Percentiles rank a stretch among this genome's conserved stretches.
Conservation (phyloP, 257 asterid genomes). For the Capsicum pubescens region DNA sequence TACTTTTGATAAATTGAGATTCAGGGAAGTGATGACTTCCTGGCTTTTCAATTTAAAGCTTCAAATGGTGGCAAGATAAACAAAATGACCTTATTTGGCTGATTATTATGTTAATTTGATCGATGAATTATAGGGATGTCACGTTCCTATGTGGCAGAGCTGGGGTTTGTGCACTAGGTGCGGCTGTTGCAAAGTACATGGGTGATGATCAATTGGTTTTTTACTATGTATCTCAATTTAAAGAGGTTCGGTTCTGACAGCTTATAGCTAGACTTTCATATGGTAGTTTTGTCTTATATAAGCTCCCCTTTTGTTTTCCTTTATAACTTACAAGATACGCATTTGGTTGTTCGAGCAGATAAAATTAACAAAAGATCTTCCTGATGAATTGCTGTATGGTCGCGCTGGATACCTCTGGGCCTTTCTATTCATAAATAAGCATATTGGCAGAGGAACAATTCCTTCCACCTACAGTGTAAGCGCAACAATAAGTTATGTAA, state of each 20-base stretch:
- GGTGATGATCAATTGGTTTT: constrained; percentile 49
- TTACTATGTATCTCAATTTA: constrained; percentile 57
- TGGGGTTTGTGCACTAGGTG: constrained; percentile 80
- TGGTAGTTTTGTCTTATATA: background rate
- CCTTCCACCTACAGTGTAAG: constrained; percentile 57
- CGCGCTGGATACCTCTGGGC: constrained; percentile 80
- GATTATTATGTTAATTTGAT: constrained; percentile 17
- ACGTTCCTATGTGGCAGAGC: constrained; percentile 72
- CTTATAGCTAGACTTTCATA: constrained; percentile 12
- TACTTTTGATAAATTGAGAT: background rate
- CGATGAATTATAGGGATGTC: constrained; percentile 56
- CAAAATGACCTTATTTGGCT: background rate
- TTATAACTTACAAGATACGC: background rate
- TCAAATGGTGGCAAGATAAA: background rate
- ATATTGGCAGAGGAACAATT: constrained; percentile 57
- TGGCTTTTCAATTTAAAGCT: background rate
- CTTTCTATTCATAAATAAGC: constrained; percentile 60
- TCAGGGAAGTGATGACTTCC: background rate
- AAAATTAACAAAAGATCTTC: constrained; percentile 54
- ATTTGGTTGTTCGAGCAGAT: constrained; percentile 50
- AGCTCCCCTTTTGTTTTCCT: background rate
- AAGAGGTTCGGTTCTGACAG: constrained; percentile 48
- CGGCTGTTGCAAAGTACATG: constrained; percentile 63
- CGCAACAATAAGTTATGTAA: background rate
- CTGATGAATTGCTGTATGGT: constrained; percentile 74